Evolutionary conservation across 2,329 filamentous ascomycete genomes (phyloP), one percentile per base, ranked within the genome.

Genomic region (Fusarium torreyae): DNA sequence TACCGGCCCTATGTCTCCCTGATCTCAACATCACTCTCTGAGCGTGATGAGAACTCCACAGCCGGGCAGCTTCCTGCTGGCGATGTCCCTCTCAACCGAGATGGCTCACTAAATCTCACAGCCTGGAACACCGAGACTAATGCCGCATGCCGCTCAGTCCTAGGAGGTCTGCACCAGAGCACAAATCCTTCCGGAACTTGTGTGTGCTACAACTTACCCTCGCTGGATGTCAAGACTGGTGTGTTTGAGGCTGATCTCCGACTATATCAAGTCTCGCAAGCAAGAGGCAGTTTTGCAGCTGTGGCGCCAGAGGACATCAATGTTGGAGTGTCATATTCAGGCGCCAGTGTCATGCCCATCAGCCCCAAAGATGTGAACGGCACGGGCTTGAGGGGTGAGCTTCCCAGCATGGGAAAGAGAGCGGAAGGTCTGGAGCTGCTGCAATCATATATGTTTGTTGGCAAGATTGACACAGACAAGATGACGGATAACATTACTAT

Each of bases 171-270:
- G 49, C 81, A 83, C 15, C 81, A 85, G 63, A 87, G 89, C 42
- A 86, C 87, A 24, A 95, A 94, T 70, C 91, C 92, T 7, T 91
- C 92, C 11, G 93, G 93, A 51, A 87, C 93, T 48, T 91, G 91
- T 61, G 88, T 93, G 48, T 97, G 93, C 85, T 96, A 95, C 82
- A 97, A 96, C 77, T 80, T 97, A 24, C 89, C 91, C 1, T 88
- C 87, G 39, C 85, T 94, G 59, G 87, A 95, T 80, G 88, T 87
- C 71, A 79, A 79, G 6, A 89, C 87, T 1, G 92, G 92, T 31
- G 82, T 89, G 17, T 96, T 96, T 77, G 87, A 92, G 78, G 92
- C 92, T 31, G 93, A 96, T 76, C 79, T 96, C 51, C 86, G 92
- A 55, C 82, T 96, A 63, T 96, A 89, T 81, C 89, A 91, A 77